Conservation (phyloP, 768 basidiomycete species). For the Cyclocybe aegerita region DNA sequence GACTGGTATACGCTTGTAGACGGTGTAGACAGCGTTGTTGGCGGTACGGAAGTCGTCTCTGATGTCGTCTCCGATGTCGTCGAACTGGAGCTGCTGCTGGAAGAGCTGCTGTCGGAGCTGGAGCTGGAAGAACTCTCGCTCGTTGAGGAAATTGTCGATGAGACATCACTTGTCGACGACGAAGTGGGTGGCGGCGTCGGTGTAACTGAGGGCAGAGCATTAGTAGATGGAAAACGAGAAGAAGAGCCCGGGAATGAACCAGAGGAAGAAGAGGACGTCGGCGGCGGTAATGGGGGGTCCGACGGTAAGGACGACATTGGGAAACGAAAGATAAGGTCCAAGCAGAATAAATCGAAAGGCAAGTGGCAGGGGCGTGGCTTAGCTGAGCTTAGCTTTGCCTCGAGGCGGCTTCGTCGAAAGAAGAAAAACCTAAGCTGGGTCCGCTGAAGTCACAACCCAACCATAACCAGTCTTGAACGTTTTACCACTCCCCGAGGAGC, state of each 20-base stretch:
- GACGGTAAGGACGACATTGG: background rate
- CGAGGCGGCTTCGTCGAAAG: too few species aligned
- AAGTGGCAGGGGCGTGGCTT: too few species aligned
- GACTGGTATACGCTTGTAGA: slow-evolving; percentile 13
- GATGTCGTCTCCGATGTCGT: background rate
- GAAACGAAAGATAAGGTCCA: background rate
- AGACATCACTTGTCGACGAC: background rate
- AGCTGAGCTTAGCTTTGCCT: too few species aligned
- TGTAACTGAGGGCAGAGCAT: slow-evolving; percentile 1
- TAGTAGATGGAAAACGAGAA: background rate
- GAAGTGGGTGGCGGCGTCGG: slow-evolving; percentile 3
- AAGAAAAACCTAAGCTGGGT: too few species aligned
- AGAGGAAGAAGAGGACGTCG: background rate
- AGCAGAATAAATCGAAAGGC: too few species aligned
- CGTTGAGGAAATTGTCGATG: slow-evolving; percentile 1
- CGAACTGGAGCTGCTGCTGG: background rate
- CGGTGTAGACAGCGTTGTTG: slow-evolving; percentile 8
- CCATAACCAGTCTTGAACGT: too few species aligned
- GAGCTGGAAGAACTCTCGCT: background rate
- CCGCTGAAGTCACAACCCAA: too few species aligned
- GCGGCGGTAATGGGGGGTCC: background rate
- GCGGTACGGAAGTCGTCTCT: background rate
- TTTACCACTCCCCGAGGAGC: too few species aligned
- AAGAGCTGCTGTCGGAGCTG: background rate
- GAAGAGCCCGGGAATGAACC: slow-evolving; percentile 7